These are phyloP conservation scores for Candida caryicola DNA, from an alignment of 805 yeast species.

Conservation along the genomic window DNA sequence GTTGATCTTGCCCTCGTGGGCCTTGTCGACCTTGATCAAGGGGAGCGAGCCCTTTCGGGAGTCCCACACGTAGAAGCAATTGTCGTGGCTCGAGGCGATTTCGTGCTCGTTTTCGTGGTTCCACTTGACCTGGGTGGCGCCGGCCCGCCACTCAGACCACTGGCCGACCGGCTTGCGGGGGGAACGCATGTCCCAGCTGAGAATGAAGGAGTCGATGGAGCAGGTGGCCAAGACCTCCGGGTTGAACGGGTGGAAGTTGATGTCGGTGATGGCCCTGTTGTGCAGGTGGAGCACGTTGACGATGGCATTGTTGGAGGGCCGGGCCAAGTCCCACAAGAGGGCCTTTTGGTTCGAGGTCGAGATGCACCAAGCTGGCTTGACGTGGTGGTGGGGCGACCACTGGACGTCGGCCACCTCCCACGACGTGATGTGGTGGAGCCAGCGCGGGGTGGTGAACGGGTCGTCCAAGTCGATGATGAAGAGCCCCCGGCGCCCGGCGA, in stretches of 20 bases:
- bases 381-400: constrained; percentile 86
- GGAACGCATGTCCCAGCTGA: constrained; percentile 86
- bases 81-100: constrained; percentile 84
- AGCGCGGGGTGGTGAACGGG: constrained; percentile 91
- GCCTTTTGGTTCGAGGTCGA: constrained; percentile 96
- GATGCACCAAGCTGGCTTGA: constrained; percentile 86
- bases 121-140: constrained; percentile 96
- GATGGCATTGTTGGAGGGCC: constrained; percentile 70
- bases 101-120: constrained; percentile 70
- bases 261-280: constrained; percentile 91
- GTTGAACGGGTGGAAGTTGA: constrained; percentile 82
- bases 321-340: constrained; percentile 84
- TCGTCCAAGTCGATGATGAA: constrained; percentile 91
- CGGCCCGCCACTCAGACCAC: constrained; percentile 94
- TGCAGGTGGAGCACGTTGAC: constrained; percentile 88
- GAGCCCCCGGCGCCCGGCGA: constrained; percentile 81
- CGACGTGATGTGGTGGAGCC: constrained; percentile 86
- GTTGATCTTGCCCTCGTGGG: constrained; percentile 84
- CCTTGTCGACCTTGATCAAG: constrained; percentile 54
- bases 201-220: constrained; percentile 83
- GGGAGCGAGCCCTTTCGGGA: constrained; percentile 79
- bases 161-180: constrained; percentile 70
- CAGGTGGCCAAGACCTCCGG: constrained; percentile 91
- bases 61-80: constrained; percentile 84
- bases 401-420: constrained; percentile 99